Base-by-base conservation (phyloP, 2,329 filamentous ascomycete genomes). In the Colletotrichum chlorophyti region DNA sequence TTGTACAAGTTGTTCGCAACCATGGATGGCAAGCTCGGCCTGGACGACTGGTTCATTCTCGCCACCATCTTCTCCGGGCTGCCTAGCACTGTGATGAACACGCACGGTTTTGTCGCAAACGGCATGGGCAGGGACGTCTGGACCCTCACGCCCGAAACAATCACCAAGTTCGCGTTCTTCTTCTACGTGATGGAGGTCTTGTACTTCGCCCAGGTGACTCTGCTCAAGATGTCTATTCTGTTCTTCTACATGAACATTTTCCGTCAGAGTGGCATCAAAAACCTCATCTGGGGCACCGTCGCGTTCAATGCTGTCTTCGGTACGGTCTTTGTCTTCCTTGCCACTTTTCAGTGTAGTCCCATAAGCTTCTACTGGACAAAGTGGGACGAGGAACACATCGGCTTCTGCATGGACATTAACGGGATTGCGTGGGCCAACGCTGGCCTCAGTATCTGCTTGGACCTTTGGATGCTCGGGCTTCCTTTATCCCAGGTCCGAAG, bases 231-330 rank as follows among this genome's bases (percentile, higher is more conserved):
- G 5, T 76, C 82, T 0, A 71, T 86, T 21, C 69, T 86, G 1
- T 74, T 81, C 64, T 84, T 86, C 67, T 85, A 84, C 63, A 69
- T 83, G 5, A 77, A 80, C 49, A 79, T 86, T 53, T 86, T 86
- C 60, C 80, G 80, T 0, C 65, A 68, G 0, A 58, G 49, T 0
- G 54, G 43, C 9, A 29, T 40, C 35, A 73, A 74, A 12, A 69
- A 68, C 6, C 42, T 79, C 11, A 70, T 83, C 6, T 76, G 73
- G 69, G 72, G 59, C n/a, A 79, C 79, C 0, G 63, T 81, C 31
- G 63, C 64, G 4, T 71, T 80, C 51, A 75, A 74, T 40, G 34
- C 66, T 5, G 8, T 75, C 1, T 79, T 74, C 49, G 78, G 78
- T 3, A 3, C 77, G 14, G 63, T 68, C 3, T 84, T 81, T 32